Base-by-base conservation (phyloP, 75 land plant species). In the Cunninghamia lanceolata region DNA sequence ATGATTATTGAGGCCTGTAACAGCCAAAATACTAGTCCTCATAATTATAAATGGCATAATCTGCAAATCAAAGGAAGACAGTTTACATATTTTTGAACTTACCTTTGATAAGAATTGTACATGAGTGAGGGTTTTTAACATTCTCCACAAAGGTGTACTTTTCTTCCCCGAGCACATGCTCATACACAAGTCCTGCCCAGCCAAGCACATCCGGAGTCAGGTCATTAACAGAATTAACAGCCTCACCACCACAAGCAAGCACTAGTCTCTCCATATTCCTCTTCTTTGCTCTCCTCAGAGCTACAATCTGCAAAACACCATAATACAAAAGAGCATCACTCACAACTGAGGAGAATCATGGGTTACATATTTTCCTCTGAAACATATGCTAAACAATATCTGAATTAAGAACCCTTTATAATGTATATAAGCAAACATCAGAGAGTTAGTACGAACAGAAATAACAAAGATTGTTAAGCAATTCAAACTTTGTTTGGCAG, bases 161-260 rank as follows among this genome's bases (percentile, higher is more conserved):
- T 84, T 95, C 99, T 86, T 98, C 99, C 17, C 99, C 99, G 73
- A 98, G 94, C 15, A 96, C 95, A 89, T 98, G 99, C 85, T 96
- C 99, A 89, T 96, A 93, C 7, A 96, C 99, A 68, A 95, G 88
- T n/a, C 99, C 99, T 85, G 99, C 99, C 94, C 94, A 97, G 39
- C 99, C 99, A 85, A 98, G 95, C 83, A 94, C 90, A 68, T 92
- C 95, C n/a, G 92, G 91, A 79, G 93, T 93, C 86, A 98, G 89
- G 85, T 93, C 97, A 85, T 95, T 97, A 59, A 96, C 99, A 46
- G 99, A 98, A 86, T 96, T 94, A 7, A 98, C 95, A 87, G 99
- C 97, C 74, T 98, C 99, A 11, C 99, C 99, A 53, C 99, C 99
- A 93, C 99, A 98, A 68, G 99, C 94, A 82, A 96, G 89, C n/a